Conservation (phyloP, 495 filamentous ascomycete genomes). For the Viridothelium virens region DNA sequence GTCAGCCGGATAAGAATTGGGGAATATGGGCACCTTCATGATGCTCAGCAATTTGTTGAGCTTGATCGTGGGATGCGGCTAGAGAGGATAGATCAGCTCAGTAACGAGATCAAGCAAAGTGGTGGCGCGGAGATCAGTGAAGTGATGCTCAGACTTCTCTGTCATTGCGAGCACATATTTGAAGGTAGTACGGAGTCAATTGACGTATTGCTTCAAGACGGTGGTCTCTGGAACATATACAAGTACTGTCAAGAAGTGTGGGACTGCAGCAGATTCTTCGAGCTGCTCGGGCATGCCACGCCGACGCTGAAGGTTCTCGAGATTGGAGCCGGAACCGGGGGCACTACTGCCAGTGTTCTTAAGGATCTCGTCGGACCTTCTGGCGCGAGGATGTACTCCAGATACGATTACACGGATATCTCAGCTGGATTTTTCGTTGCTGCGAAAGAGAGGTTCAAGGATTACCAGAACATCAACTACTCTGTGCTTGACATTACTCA, state of each 20-base stretch:
- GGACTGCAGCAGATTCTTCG: not conserved
- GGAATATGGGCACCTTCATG: not conserved
- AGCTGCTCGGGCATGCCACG: conserved; percentile 16
- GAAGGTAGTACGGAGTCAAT: conserved; percentile 10
- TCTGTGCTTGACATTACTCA: conserved; percentile 21
- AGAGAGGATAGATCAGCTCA: not conserved
- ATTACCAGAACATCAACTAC: conserved; percentile 13
- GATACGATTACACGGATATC: conserved; percentile 25
- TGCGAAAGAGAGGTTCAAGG: conserved; percentile 20
- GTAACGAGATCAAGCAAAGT: not conserved
- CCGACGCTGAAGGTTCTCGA: conserved; percentile 22
- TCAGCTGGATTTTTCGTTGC: conserved; percentile 20
- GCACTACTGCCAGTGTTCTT: conserved; percentile 16
- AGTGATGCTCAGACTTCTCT: not conserved
- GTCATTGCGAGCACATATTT: conserved; percentile 1
- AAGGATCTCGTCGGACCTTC: not conserved
- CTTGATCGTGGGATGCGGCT: not conserved
- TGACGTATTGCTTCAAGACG: conserved; percentile 15
- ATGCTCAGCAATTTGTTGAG: not conserved
- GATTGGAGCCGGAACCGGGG: conserved; percentile 26
- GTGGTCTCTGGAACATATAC: conserved; percentile 20
- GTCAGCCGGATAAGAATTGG: not conserved
- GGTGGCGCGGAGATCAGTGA: not conserved
- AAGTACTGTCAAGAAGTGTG: not conserved
- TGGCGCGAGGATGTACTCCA: not conserved